Percentiles rank a stretch among this genome's conserved stretches.
phyloP scores from a whole-genome alignment of 208 protist species.

The Crithidia bombi region DNA sequence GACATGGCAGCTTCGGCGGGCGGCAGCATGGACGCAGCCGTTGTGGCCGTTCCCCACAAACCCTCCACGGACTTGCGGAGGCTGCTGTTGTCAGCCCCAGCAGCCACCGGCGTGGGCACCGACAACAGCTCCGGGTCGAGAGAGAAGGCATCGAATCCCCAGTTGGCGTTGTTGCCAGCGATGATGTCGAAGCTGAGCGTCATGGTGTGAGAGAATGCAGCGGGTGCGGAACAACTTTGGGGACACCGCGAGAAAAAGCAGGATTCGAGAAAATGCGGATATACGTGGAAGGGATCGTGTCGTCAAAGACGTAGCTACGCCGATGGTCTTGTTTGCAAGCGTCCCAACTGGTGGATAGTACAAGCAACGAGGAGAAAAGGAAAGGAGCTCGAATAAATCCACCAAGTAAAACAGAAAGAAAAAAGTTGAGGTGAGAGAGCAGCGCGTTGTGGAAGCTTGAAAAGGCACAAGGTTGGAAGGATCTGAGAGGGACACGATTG shows the following conservation, averaged over 20 bases:
- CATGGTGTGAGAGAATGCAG: slow-evolving; percentile 17
- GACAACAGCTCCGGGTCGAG: slow-evolving; percentile 11
- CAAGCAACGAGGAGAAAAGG: too few relatives aligned
- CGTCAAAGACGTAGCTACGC: too few relatives aligned
- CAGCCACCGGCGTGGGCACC: neutral
- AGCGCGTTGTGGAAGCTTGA: too few relatives aligned
- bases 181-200: slow-evolving; percentile 40
- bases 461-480: too few relatives aligned
- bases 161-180: slow-evolving; percentile 33
- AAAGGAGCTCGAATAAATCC: too few relatives aligned
- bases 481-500: too few relatives aligned
- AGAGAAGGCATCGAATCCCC: slow-evolving; percentile 33
- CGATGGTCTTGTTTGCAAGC: too few relatives aligned
- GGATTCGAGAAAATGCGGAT: neutral
- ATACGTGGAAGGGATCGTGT: too few relatives aligned
- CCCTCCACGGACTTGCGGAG: neutral
- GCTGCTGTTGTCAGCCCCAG: neutral
- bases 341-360: too few relatives aligned
- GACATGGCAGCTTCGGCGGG: slow-evolving; percentile 8
- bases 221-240: neutral
- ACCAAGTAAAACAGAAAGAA: too few relatives aligned
- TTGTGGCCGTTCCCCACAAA: neutral
- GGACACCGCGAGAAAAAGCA: neutral
- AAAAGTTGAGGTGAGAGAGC: too few relatives aligned
- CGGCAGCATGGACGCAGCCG: neutral